Evolutionary conservation across 192 early-diverging fungal species (phyloP).

Genomic region (Allomyces macrogynus): DNA sequence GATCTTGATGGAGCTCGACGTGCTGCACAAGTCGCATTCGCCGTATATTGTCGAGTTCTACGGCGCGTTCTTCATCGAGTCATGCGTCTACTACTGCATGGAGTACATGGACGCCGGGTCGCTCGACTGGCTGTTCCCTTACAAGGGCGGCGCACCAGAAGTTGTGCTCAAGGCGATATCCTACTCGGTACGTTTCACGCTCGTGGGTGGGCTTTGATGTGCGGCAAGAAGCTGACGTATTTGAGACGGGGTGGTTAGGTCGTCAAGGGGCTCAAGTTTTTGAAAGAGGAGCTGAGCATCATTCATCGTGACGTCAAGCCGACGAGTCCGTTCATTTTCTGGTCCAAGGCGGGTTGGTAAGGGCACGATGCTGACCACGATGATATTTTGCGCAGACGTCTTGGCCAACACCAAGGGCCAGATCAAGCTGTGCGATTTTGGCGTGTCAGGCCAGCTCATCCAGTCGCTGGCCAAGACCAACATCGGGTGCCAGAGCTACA

Average conservation of each 20-base stretch:
- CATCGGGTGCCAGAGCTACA: slow-evolving; percentile 84
- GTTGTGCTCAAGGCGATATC: slow-evolving; percentile 54
- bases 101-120: slow-evolving; percentile 96
- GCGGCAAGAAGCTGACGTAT: background rate
- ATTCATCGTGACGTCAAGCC: slow-evolving; percentile 47
- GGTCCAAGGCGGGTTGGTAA: too few species aligned
- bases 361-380: too few species aligned
- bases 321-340: slow-evolving; percentile 1
- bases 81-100: slow-evolving; percentile 95
- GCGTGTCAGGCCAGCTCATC: slow-evolving; percentile 73
- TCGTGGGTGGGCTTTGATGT: too few species aligned
- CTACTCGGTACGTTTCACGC: slow-evolving; percentile 26
- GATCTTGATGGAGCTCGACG: slow-evolving; percentile 90
- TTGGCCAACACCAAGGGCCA: slow-evolving; percentile 67
- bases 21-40: slow-evolving; percentile 68
- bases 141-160: slow-evolving; percentile 62
- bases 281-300: slow-evolving; percentile 69
- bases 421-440: slow-evolving; percentile 92
- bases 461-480: slow-evolving; percentile 82
- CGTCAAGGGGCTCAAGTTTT: slow-evolving; percentile 58
- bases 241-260: slow-evolving; percentile 26
- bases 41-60: slow-evolving; percentile 95
- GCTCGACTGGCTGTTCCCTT: slow-evolving; percentile 44
- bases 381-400: slow-evolving; percentile 24
- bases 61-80: slow-evolving; percentile 87